These are phyloP conservation scores for Mycena belliarum DNA, from an alignment of 768 basidiomycete species.

Conservation along the genomic window DNA sequence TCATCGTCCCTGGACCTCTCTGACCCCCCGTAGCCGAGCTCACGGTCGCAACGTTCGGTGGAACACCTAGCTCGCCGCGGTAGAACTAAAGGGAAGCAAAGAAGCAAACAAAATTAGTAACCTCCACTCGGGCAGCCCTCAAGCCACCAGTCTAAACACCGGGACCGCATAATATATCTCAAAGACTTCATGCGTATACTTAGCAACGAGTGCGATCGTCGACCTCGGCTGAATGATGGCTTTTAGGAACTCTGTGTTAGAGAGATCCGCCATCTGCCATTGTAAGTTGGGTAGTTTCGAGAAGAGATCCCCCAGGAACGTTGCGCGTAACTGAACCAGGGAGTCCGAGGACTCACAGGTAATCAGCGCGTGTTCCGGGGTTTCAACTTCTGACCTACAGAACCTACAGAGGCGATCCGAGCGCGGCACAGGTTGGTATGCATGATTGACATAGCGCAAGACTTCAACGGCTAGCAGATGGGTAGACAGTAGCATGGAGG, in stretches of 20 bases:
- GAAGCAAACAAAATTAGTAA: no score
- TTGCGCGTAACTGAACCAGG: no score
- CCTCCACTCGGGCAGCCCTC: no score
- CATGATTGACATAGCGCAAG: neutral
- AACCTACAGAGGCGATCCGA: constrained; percentile 2
- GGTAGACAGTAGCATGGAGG: neutral
- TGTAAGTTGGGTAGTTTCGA: neutral
- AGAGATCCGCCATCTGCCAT: neutral
- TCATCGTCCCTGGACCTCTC: no score
- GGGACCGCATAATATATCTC: no score
- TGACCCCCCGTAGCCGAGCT: no score
- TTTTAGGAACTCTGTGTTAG: neutral
- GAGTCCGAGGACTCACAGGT: neutral
- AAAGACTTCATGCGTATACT: no score
- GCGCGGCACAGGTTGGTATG: neutral
- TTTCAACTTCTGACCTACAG: neutral
- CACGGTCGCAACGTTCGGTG: no score
- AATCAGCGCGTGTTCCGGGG: constrained; percentile 1
- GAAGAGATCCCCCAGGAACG: no score
- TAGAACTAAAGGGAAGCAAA: constrained; percentile 16
- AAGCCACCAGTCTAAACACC: no score
- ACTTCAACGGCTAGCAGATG: neutral
- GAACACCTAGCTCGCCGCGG: no score
- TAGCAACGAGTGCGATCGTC: no score
- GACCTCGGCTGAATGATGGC: neutral